These are phyloP conservation scores for Triangularia verruculosa DNA, from an alignment of 2,329 filamentous ascomycete species.

Conservation along the genomic window DNA sequence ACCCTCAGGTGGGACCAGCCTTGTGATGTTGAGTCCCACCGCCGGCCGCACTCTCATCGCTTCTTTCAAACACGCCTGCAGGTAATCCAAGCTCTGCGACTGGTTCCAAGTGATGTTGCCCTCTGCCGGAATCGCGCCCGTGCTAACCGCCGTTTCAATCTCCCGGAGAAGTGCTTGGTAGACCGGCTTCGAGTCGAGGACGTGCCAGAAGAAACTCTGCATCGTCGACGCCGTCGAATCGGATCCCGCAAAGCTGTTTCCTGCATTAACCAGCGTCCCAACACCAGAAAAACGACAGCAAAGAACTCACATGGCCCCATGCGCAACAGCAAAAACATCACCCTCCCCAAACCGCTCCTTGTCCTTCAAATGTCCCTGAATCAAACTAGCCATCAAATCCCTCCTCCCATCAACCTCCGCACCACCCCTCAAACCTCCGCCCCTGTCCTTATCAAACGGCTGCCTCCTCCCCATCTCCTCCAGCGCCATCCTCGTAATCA, in stretches of 20 bases:
- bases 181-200: conserved; percentile 43
- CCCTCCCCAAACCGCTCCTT: conserved; percentile 46
- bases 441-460: conserved; percentile 46
- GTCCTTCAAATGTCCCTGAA: conserved; percentile 51
- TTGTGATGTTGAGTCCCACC: conserved; percentile 53
- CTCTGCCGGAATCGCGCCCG: conserved; percentile 34
- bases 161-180: conserved; percentile 42
- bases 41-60: conserved; percentile 55
- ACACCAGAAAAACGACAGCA: background rate
- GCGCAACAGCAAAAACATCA: conserved; percentile 55
- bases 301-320: conserved; percentile 51
- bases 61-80: conserved; percentile 57
- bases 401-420: conserved; percentile 41
- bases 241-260: conserved; percentile 53
- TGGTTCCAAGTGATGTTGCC: conserved; percentile 49
- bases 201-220: conserved; percentile 54
- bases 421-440: conserved; percentile 38
- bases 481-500: conserved; percentile 51
- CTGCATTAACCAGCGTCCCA: background rate
- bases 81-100: conserved; percentile 48
- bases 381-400: conserved; percentile 50
- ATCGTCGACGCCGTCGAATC: conserved; percentile 60
- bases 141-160: conserved; percentile 41
- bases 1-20: conserved; percentile 49
- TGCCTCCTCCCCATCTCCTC: conserved; percentile 47